phyloP scores from a whole-genome alignment of 768 basidiomycete genomes.

The Rhizopogon rudus region DNA sequence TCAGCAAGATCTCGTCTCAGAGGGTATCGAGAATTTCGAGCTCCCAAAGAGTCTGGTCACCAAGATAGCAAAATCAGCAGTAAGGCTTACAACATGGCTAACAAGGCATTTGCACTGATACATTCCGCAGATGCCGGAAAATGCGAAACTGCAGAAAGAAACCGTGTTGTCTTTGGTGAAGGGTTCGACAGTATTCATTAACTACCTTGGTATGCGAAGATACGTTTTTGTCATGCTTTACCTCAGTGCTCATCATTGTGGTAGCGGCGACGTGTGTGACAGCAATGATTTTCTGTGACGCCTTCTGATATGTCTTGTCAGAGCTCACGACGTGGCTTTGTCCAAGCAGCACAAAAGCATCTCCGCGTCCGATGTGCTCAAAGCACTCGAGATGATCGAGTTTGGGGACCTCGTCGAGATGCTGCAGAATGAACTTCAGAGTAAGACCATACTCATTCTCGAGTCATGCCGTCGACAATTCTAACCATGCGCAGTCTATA shows the following conservation, averaged over 20 bases:
- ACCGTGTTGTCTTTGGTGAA: slow-evolving; percentile 80
- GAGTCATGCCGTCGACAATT: too few relatives aligned
- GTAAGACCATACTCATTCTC: slow-evolving; percentile 32
- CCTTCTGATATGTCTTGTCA: slow-evolving; percentile 22
- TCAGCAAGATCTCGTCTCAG: slow-evolving; percentile 75
- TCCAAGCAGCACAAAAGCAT: slow-evolving; percentile 85
- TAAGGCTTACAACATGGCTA: slow-evolving; percentile 28
- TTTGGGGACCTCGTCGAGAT: slow-evolving; percentile 65
- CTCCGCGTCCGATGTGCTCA: slow-evolving; percentile 85
- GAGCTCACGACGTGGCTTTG: slow-evolving; percentile 85
- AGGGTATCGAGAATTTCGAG: slow-evolving; percentile 87
- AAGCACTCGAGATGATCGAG: slow-evolving; percentile 76
- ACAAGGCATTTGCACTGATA: not conserved
- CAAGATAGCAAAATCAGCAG: slow-evolving; percentile 80
- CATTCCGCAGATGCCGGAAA: slow-evolving; percentile 64
- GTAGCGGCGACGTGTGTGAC: slow-evolving; percentile 42
- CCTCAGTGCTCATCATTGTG: not conserved
- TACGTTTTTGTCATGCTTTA: not conserved
- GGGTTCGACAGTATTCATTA: slow-evolving; percentile 93
- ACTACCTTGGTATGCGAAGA: slow-evolving; percentile 68
- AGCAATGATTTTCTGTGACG: not conserved
- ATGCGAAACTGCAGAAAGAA: slow-evolving; percentile 86
- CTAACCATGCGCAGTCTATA: slow-evolving; percentile 46
- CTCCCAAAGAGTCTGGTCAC: slow-evolving; percentile 80
- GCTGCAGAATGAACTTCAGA: slow-evolving; percentile 59